phyloP scores from a whole-genome alignment of 192 early-diverging fungal species.

The Mortierella claussenii region DNA sequence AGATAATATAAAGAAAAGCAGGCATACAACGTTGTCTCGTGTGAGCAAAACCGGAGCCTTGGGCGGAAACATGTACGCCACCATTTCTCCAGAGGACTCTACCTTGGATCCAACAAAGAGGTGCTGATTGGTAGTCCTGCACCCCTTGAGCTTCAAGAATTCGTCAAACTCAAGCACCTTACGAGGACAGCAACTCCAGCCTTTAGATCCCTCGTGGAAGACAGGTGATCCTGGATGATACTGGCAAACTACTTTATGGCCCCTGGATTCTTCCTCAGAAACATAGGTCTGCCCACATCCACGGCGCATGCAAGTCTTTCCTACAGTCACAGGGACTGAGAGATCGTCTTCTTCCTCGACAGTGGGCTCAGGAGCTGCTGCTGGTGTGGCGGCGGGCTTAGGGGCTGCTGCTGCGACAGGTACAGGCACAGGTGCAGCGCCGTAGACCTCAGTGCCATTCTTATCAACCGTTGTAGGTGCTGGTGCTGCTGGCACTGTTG shows the following conservation, averaged over 20 bases:
- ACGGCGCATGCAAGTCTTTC: constrained; percentile 85
- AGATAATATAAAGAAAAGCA: background rate
- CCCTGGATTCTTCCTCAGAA: constrained; percentile 66
- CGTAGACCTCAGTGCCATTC: constrained; percentile 29
- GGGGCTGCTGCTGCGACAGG: constrained; percentile 27
- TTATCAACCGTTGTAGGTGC: constrained; percentile 35
- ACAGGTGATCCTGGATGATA: constrained; percentile 92
- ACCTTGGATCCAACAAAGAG: constrained; percentile 80
- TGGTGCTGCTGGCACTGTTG: constrained; percentile 19
- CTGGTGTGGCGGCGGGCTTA: constrained; percentile 31
- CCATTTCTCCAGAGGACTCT: background rate
- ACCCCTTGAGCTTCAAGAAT: constrained; percentile 95
- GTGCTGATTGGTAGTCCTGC: constrained; percentile 85
- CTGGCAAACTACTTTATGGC: constrained; percentile 69
- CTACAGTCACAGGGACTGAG: constrained; percentile 73
- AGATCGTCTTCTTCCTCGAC: constrained; percentile 83
- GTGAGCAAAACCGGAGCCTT: background rate
- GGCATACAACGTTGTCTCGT: too few species aligned
- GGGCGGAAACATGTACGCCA: background rate
- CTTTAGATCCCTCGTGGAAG: constrained; percentile 99
- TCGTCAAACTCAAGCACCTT: constrained; percentile 98
- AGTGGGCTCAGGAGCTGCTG: constrained; percentile 52
- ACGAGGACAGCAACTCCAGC: constrained; percentile 95
- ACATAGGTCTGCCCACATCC: constrained; percentile 79
- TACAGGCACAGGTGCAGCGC: constrained; percentile 25